A percentile compares a stretch with the other conserved stretches of the same genome.
Evolutionary conservation across 192 early-diverging fungal species (phyloP).

Genomic region (Coemansia sp.): DNA sequence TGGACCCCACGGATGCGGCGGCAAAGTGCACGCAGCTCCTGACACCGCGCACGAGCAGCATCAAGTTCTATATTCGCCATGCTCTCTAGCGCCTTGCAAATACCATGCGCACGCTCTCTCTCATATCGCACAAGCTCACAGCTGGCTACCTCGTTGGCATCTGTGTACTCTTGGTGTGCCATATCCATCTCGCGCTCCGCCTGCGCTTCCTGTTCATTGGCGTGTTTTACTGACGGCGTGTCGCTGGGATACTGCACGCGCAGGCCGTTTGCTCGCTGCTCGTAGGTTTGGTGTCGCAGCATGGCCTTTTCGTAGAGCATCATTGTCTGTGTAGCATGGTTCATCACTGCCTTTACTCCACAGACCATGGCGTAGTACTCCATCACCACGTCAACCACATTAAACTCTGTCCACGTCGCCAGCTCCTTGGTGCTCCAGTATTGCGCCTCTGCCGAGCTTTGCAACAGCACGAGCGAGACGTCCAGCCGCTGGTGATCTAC

Average conservation of each 20-base stretch:
- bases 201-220: slow-evolving; percentile 48
- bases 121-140: slow-evolving; percentile 44
- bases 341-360: slow-evolving; percentile 41
- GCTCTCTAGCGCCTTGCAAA: slow-evolving; percentile 42
- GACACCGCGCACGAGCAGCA: slow-evolving; percentile 33
- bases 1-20: slow-evolving; percentile 40
- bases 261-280: slow-evolving; percentile 30
- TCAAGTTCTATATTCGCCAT: slow-evolving; percentile 44
- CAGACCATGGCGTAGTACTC: slow-evolving; percentile 44
- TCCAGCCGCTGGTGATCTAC: slow-evolving; percentile 30
- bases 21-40: slow-evolving; percentile 34
- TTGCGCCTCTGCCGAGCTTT: slow-evolving; percentile 39
- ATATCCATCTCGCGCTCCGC: slow-evolving; percentile 39
- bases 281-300: slow-evolving; percentile 34
- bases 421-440: slow-evolving; percentile 51
- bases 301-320: slow-evolving; percentile 48
- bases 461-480: slow-evolving; percentile 38
- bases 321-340: slow-evolving; percentile 46
- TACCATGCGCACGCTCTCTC: slow-evolving; percentile 37
- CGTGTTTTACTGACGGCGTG: slow-evolving; percentile 45
- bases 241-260: slow-evolving; percentile 52
- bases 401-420: slow-evolving; percentile 42
- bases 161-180: slow-evolving; percentile 50
- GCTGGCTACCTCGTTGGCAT: slow-evolving; percentile 40
- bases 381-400: slow-evolving; percentile 37